Base-by-base conservation (phyloP, 495 filamentous ascomycete species). In the Aspergillus diversus region DNA sequence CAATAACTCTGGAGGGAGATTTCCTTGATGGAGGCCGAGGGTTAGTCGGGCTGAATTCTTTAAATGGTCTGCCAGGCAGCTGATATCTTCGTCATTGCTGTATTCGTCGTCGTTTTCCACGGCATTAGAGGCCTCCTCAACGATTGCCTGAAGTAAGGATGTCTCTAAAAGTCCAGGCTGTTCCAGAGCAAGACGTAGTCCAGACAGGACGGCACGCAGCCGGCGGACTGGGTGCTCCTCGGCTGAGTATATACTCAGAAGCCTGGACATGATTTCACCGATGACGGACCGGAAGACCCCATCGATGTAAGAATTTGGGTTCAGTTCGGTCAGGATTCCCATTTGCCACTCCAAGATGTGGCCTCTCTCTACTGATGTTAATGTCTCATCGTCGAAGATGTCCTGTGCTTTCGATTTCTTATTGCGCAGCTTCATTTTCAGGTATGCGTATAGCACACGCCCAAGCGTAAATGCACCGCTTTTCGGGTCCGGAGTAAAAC, bases 301-400 rank as follows among this genome's bases (percentile, higher is more conserved):
- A 37, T 75, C 74, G 15, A 61, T 72, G 9, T 66, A 57, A 31
- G 69, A 66, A 27, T 70, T 66, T 7, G 57, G 33, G 27, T 75
- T 70, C 32, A 77, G 60, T 39, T 80, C 77, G 27, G 69, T 56
- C 47, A 82, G 57, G 8, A 81, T 61, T 12, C 67, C 55, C 55
- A 89, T 68, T 64, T 89, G 85, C 76, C 80, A 84, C 68, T 88
- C 86, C 13, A 90, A 73, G 33, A 89, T 58, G 16, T 81, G 59
- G 9, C 80, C 83, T 64, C 82, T 69, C 56, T 77, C 68, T 27
- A 70, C 63, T 15, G 63, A 15, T 5, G 64, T 43, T 27, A 86
- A 68, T 2, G 65, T 59, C 5, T 71, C 58, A 15, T 80, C 72
- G 50, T 87, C 81, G 58, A 83, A 84, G 34, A 79, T 63, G n/a